Conservation (phyloP, 2,329 filamentous ascomycete species). For the Akanthomyces uredinophilus region DNA sequence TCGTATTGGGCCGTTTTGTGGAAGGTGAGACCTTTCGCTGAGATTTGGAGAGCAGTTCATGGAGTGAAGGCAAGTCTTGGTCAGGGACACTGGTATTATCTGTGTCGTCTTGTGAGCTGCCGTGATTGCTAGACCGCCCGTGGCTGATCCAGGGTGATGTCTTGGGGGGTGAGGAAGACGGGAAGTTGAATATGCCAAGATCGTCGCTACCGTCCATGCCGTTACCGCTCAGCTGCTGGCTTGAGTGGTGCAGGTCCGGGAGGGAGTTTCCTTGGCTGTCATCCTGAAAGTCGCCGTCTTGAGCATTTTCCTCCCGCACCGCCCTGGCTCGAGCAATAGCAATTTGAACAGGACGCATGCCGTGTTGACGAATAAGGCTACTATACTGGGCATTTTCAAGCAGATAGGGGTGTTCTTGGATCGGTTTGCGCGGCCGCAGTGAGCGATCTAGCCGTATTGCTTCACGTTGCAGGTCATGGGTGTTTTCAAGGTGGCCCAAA, state of each 20-base stretch:
- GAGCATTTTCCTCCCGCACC: slow-evolving; percentile 37
- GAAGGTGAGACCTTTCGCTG: slow-evolving; percentile 12
- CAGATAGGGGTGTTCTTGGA: slow-evolving; percentile 55
- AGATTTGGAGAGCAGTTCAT: slow-evolving; percentile 27
- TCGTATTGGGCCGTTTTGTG: slow-evolving; percentile 22
- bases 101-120: slow-evolving; percentile 31
- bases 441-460: slow-evolving; percentile 40
- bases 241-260: slow-evolving; percentile 31
- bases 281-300: slow-evolving; percentile 47
- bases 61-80: slow-evolving; percentile 34
- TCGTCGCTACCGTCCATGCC: slow-evolving; percentile 13
- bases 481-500: background rate
- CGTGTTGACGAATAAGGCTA: slow-evolving; percentile 47
- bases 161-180: slow-evolving; percentile 27
- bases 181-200: slow-evolving; percentile 20
- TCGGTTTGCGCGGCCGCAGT: slow-evolving; percentile 55
- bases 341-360: slow-evolving; percentile 47
- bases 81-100: slow-evolving; percentile 34
- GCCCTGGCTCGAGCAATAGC: slow-evolving; percentile 25
- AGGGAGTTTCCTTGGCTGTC: slow-evolving; percentile 41
- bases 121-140: slow-evolving; percentile 28
- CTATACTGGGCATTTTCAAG: slow-evolving; percentile 52
- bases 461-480: slow-evolving; percentile 19
- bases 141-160: slow-evolving; percentile 23
- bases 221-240: slow-evolving; percentile 24